Base-by-base conservation (phyloP, 2,329 filamentous ascomycete species). In the Claviceps sp. region DNA sequence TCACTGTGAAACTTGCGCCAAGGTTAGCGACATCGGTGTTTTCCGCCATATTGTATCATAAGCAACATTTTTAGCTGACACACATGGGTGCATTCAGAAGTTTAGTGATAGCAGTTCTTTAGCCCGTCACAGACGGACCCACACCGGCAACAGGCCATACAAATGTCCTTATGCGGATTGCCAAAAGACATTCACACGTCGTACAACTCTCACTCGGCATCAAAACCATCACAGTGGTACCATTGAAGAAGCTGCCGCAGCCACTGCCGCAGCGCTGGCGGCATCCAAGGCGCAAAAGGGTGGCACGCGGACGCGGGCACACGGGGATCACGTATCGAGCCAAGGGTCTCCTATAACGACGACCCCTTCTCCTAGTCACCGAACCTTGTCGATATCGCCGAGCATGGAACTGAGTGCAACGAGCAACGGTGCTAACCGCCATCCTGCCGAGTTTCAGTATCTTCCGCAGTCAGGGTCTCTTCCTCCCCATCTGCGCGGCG, bases 131-230 rank as follows among this genome's bases (percentile, higher is more conserved):
- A 84, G 93, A 54, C 82, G 93, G 57, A 97, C 96, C 55, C 93
- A 98, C 65, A 94, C 89, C 4, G 93, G 93, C 54, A 95, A 93
- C 70, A 80, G 93, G 48, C 93, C 93, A 1, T 98, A 97, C 74
- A 95, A 95, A 68, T 98, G 93, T 70, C 90, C 90, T 1, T 97
- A 93, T 62, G 90, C 89, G 54, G 90, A 96, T 67, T 98, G 93
- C 68, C 90, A 97, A 65, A 97, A 97, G 77, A 97, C 91, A 0
- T 98, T 98, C 64, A 98, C 93, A 10, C 84, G 93, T 53, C 85
- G 91, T 57, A 97, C 93, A 1, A 97, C 93, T 2, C 74, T 98
- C 56, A 98, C 91, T 2, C 82, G 93, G 49, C 93, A 98, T 65
- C 89, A 96, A 70, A 95, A 95, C 60, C 88, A 95, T 62, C 93